Evolutionary conservation across 208 protist species (phyloP).

Genomic region (Naegleria fowleri): DNA sequence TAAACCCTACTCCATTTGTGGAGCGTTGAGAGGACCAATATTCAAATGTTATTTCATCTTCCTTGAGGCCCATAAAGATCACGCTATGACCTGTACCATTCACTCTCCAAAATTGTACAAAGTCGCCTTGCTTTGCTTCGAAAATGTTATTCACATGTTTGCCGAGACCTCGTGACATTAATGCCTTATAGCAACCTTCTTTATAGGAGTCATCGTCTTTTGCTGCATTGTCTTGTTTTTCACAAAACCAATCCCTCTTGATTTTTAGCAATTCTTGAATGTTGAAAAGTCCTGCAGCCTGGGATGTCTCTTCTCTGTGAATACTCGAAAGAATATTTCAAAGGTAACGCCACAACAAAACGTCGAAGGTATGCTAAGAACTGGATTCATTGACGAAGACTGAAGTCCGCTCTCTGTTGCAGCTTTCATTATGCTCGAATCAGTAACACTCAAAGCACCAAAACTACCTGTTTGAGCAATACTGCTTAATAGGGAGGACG

Average conservation of each 20-base stretch:
- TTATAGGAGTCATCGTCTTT: neutral
- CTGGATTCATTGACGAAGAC: neutral
- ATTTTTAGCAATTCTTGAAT: neutral
- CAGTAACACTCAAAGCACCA: neutral
- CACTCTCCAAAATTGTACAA: neutral
- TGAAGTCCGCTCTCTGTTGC: neutral
- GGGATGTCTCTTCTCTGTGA: neutral
- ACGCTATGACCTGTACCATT: neutral
- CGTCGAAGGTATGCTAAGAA: neutral
- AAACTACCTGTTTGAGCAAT: too few species aligned
- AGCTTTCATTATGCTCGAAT: neutral
- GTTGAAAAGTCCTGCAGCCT: neutral
- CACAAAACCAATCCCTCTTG: slow-evolving; percentile 7
- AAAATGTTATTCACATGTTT: neutral
- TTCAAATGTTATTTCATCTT: neutral
- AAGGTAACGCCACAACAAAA: neutral
- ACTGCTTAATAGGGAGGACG: neutral
- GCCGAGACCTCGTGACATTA: neutral
- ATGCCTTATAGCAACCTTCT: neutral
- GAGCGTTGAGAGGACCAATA: neutral
- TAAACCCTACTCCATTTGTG: neutral
- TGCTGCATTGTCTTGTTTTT: neutral
- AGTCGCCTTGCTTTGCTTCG: neutral
- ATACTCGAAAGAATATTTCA: neutral
- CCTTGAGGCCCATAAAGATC: neutral